Conservation (phyloP, 1,139 yeast species). For the Blastobotrys buckinghamii region DNA sequence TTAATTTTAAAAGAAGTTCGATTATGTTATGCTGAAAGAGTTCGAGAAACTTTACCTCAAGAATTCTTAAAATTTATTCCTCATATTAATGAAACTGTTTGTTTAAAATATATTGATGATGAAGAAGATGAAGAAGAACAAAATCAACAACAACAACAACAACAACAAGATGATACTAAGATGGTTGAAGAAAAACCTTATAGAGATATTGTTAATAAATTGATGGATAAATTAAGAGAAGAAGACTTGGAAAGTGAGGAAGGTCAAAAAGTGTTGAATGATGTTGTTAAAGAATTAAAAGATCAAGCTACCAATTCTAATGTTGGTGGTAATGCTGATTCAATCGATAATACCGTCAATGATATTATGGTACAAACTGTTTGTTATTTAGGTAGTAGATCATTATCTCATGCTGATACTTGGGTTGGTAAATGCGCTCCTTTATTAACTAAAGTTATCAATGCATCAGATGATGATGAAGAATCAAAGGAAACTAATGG, state of each 20-base stretch:
- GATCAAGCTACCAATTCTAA: conserved; percentile 25
- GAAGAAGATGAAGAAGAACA: neutral
- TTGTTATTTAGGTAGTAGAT: conserved; percentile 81
- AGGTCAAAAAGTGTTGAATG: neutral
- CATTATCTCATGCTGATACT: conserved; percentile 78
- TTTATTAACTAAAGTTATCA: conserved; percentile 46
- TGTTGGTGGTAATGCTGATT: conserved; percentile 29
- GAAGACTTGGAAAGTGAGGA: conserved; percentile 8
- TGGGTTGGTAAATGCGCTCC: conserved; percentile 54
- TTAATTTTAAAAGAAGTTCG: conserved; percentile 80
- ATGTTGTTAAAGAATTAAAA: conserved; percentile 33
- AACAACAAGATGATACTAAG: conserved; percentile 34
- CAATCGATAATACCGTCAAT: conserved; percentile 46
- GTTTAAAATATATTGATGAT: conserved; percentile 31
- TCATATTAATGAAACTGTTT: conserved; percentile 42
- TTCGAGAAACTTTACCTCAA: conserved; percentile 67
- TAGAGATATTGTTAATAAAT: conserved; percentile 34
- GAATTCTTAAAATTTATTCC: conserved; percentile 61
- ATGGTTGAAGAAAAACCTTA: conserved; percentile 32
- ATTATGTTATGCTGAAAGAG: conserved; percentile 62
- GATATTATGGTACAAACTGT: conserved; percentile 64
- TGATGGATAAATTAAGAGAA: conserved; percentile 30
- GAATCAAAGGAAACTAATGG: neutral
- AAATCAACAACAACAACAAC: conserved; percentile 30
- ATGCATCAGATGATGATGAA: conserved; percentile 20